Conservation (phyloP, 352 stramenopile species). For the Phytopythium helicoides region DNA sequence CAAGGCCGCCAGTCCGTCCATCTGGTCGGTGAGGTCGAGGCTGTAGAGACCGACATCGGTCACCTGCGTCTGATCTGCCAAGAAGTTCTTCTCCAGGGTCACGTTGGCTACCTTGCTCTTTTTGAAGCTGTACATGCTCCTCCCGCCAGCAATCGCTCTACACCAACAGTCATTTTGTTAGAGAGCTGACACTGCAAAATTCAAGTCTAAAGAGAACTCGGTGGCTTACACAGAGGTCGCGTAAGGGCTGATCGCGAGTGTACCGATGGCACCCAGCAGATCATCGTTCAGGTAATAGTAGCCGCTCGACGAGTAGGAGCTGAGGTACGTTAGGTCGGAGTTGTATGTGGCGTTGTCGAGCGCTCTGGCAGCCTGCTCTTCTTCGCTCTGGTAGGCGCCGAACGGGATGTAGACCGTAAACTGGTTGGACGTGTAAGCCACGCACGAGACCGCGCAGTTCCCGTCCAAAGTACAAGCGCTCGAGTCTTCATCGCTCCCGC, state of each 20-base stretch:
- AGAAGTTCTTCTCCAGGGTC: constrained; percentile 18
- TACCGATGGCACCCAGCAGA: not conserved
- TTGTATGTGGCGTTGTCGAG: not conserved
- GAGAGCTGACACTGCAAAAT: not conserved
- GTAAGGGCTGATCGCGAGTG: constrained; percentile 2
- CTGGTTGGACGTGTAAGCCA: constrained; percentile 2
- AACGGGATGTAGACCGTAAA: constrained; percentile 26
- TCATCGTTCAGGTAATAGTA: constrained; percentile 2
- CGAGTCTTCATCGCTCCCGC: not conserved
- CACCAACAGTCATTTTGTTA: not conserved
- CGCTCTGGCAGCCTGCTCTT: constrained; percentile 18
- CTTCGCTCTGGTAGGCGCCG: constrained; percentile 20
- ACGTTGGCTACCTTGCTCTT: constrained; percentile 24
- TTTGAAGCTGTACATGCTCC: constrained; percentile 8
- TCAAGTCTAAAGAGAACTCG: not conserved
- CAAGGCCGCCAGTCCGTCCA: constrained; percentile 12
- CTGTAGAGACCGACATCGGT: constrained; percentile 21
- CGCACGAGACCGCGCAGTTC: constrained; percentile 14
- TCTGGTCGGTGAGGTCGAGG: constrained; percentile 19
- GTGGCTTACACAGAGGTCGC: not conserved
- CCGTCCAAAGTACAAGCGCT: constrained; percentile 10
- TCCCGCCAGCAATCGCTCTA: not conserved
- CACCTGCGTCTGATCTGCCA: constrained; percentile 23
- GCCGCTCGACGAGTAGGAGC: not conserved
- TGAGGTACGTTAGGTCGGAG: not conserved